phyloP scores from a whole-genome alignment of 169 alveolate genomes.

The Miamiensis avidus region DNA sequence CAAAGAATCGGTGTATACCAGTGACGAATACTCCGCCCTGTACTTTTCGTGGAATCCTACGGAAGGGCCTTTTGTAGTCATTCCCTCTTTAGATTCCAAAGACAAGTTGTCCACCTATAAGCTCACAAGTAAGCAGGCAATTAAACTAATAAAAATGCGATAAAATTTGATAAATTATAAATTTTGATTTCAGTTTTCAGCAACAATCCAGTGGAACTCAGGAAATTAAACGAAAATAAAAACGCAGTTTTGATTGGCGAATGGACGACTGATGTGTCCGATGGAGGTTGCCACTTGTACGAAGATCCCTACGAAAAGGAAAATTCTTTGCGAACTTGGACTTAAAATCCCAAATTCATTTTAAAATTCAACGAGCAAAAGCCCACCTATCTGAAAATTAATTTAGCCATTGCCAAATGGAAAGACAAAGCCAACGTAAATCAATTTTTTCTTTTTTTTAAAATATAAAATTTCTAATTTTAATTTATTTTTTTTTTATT shows the following conservation, averaged over 20 bases:
- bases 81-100: conserved; percentile 57
- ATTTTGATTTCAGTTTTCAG: conserved; percentile 36
- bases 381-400: conserved; percentile 53
- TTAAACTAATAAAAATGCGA: too few species aligned
- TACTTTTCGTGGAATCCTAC: conserved; percentile 67
- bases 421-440: conserved; percentile 60
- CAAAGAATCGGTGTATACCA: conserved; percentile 51
- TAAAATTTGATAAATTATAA: not conserved
- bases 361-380: conserved; percentile 43
- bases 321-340: conserved; percentile 56
- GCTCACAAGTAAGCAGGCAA: conserved; percentile 42
- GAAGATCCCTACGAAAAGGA: conserved; percentile 63
- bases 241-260: conserved; percentile 59
- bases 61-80: conserved; percentile 67
- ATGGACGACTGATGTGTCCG: conserved; percentile 64
- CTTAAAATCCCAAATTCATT: conserved; percentile 64
- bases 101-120: conserved; percentile 59
- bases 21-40: conserved; percentile 71
- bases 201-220: conserved; percentile 55
- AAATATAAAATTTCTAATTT: not conserved
- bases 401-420: conserved; percentile 64
- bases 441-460: not conserved
- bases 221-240: conserved; percentile 57
- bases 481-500: not conserved
- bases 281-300: conserved; percentile 76